These are phyloP conservation scores for Micractinium sp. DNA, from an alignment of 139 green algal genomes.

Conservation along the genomic window DNA sequence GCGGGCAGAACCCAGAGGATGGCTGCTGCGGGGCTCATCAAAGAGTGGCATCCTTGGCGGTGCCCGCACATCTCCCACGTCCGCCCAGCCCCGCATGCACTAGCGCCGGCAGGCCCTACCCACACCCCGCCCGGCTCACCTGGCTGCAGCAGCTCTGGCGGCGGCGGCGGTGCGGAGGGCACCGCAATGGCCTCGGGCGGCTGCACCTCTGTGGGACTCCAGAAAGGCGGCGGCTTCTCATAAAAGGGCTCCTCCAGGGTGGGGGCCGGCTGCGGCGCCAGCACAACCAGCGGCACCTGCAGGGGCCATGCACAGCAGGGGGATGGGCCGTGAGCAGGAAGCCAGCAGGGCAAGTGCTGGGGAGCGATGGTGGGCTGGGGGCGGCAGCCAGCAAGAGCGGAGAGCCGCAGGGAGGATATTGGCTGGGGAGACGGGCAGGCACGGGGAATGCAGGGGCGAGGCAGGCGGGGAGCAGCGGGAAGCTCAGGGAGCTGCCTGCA, in stretches of 20 bases:
- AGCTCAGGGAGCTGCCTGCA: neutral
- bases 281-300: constrained; percentile 17
- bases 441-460: neutral
- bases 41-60: neutral
- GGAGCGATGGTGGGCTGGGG: too few species aligned
- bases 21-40: neutral
- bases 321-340: neutral
- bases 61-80: neutral
- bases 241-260: constrained; percentile 6
- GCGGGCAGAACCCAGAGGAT: too few species aligned
- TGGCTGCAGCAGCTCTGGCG: constrained; percentile 20
- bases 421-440: neutral
- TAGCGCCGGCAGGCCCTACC: neutral
- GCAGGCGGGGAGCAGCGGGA: neutral
- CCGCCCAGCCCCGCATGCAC: neutral
- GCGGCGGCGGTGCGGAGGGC: constrained; percentile 10
- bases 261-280: constrained; percentile 13
- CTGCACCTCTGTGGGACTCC: neutral
- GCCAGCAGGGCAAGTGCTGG: neutral
- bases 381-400: too few species aligned
- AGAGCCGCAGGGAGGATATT: too few species aligned
- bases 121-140: neutral
- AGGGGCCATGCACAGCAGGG: neutral
- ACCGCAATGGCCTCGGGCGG: neutral
- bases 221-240: neutral